These are phyloP conservation scores for Physcomitrellopsis africana DNA, from an alignment of 225 moss, liverwort and hornwort genomes.

Conservation along the genomic window DNA sequence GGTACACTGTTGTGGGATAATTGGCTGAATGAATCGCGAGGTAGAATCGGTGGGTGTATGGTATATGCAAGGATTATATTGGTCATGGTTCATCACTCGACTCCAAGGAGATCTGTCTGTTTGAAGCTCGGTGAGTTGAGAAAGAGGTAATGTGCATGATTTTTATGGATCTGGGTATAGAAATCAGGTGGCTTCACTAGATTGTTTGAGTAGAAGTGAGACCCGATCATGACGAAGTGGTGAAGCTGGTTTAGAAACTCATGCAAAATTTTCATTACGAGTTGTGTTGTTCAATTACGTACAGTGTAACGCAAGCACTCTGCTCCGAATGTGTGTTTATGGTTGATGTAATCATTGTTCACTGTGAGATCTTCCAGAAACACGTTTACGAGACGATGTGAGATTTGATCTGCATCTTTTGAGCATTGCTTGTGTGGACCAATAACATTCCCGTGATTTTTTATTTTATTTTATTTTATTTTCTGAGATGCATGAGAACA, in stretches of 20 bases:
- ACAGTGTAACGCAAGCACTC: background rate
- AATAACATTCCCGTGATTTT: too few species aligned
- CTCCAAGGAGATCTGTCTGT: background rate
- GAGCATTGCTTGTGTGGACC: background rate
- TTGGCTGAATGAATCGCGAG: too few species aligned
- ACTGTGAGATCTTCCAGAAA: background rate
- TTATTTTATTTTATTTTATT: too few species aligned
- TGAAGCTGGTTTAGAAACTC: too few species aligned
- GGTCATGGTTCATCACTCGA: background rate
- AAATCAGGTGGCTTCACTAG: background rate
- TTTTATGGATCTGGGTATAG: background rate
- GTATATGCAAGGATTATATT: background rate
- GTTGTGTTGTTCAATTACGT: background rate
- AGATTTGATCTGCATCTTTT: background rate
- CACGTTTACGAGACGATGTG: background rate
- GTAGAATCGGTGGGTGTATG: too few species aligned
- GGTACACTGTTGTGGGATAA: too few species aligned
- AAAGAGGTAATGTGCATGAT: background rate
- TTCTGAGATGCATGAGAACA: background rate
- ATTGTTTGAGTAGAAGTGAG: too few species aligned
- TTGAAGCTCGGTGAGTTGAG: background rate
- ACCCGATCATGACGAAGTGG: too few species aligned
- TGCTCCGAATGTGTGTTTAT: background rate
- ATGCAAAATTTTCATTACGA: background rate
- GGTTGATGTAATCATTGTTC: background rate